Percentiles rank a stretch among this genome's conserved stretches.
These are phyloP conservation scores for Ogataea pini DNA, from an alignment of 805 yeast genomes.

Conservation along the genomic window DNA sequence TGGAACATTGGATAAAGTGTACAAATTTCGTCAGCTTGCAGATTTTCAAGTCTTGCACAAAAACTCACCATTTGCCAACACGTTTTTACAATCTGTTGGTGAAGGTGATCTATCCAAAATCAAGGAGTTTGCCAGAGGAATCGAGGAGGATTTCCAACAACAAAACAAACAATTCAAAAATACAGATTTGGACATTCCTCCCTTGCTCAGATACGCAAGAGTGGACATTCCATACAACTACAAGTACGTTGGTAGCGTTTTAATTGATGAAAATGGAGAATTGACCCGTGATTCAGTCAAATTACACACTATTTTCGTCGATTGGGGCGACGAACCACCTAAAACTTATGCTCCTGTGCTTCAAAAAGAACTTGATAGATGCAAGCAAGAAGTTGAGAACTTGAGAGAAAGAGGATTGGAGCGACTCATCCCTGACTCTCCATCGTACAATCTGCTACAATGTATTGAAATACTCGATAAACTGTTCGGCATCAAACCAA, in stretches of 20 bases:
- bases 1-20: constrained; percentile 66
- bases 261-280: constrained; percentile 56
- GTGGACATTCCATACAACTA: constrained; percentile 77
- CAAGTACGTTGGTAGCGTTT: constrained; percentile 72
- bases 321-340: constrained; percentile 53
- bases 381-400: constrained; percentile 35
- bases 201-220: constrained; percentile 83
- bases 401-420: constrained; percentile 29
- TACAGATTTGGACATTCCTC: constrained; percentile 63
- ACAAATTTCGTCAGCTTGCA: constrained; percentile 79
- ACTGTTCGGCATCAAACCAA: constrained; percentile 70
- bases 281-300: constrained; percentile 48
- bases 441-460: constrained; percentile 38
- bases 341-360: constrained; percentile 50
- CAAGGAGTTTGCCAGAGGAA: constrained; percentile 38
- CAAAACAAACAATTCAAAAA: constrained; percentile 25
- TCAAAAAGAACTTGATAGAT: constrained; percentile 42
- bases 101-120: constrained; percentile 44
- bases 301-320: constrained; percentile 54
- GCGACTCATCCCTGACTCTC: constrained; percentile 29
- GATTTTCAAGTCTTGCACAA: constrained; percentile 79
- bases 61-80: constrained; percentile 50
- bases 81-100: constrained; percentile 42
- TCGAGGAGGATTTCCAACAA: constrained; percentile 22
- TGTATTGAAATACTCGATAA: constrained; percentile 45